phyloP scores from a whole-genome alignment of 2,329 filamentous ascomycete genomes.

The Aspergillus terreus region DNA sequence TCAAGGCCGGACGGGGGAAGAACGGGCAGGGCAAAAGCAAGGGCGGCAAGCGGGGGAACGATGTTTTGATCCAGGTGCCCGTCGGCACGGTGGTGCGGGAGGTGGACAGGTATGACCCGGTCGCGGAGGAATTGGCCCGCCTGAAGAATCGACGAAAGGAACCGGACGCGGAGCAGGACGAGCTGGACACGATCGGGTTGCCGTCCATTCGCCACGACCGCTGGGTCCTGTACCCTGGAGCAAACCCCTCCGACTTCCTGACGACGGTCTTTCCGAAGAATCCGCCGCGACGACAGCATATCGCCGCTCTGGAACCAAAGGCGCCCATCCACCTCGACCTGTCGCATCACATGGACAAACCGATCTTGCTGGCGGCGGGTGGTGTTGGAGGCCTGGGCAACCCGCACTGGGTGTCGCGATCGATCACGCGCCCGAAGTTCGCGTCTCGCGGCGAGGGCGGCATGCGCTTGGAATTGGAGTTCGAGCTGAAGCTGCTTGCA shows the following conservation, averaged over 20 bases:
- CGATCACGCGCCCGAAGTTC: conserved; percentile 74
- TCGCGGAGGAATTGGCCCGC: conserved; percentile 60
- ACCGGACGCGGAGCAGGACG: conserved; percentile 52
- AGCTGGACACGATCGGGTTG: conserved; percentile 40
- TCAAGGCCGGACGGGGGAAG: conserved; percentile 43
- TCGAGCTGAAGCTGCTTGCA: conserved; percentile 91
- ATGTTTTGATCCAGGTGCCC: conserved; percentile 83
- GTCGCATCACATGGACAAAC: conserved; percentile 71
- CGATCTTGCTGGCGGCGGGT: conserved; percentile 80
- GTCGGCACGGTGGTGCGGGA: conserved; percentile 89
- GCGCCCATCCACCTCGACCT: conserved; percentile 71
- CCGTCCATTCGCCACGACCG: conserved; percentile 58
- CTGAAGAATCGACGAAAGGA: conserved; percentile 28
- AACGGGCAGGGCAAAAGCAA: conserved; percentile 47
- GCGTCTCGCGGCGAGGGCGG: conserved; percentile 82
- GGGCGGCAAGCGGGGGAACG: conserved; percentile 74
- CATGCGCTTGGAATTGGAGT: conserved; percentile 72
- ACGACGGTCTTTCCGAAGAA: conserved; percentile 57
- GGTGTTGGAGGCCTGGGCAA: conserved; percentile 90
- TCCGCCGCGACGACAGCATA: conserved; percentile 52
- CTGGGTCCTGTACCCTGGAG: conserved; percentile 82
- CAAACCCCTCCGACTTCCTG: conserved; percentile 66
- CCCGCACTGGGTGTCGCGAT: conserved; percentile 80
- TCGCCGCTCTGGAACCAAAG: conserved; percentile 65
- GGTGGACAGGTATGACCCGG: conserved; percentile 71